Evolutionary conservation across 139 green algal species (phyloP), one percentile per base, ranked within the genome.

Genomic region (Picochlorum sp.): DNA sequence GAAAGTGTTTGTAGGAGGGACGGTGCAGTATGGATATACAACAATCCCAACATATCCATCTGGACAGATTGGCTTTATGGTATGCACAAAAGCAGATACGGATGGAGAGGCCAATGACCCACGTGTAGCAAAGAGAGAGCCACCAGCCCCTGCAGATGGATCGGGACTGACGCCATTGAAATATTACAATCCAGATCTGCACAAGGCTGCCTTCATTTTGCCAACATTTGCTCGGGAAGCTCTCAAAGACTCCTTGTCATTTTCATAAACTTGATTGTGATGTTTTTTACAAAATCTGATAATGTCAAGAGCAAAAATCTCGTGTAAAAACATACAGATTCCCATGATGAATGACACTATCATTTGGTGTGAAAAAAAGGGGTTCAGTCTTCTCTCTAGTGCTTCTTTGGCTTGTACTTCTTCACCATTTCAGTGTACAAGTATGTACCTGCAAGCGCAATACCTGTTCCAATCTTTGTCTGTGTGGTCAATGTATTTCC

Each of bases 31-130:
- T 77, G 94, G 78, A 2, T 95, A 86, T 82, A 96, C 85, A 67
- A 96, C 87, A 74, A 96, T 98, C 60, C 94, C 94, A 20, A 98
- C 93, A 18, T 99, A 99, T 74, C 94, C 94, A 57, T 90, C 73
- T 59, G 89, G 89, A 16, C 88, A 96, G 74, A 99, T 99, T 60
- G 94, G 94, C 3, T 97, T 99, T 78, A 89, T 99, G 86, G 57
- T 98, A 7, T 97, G 90, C 77, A 75, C 80, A 49, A 99, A 97
- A 80, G 79, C 75, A 2, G 21, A 65, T 10, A 45, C 57, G 28
- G 69, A 52, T 1, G 70, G 62, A 24, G n/a, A 49, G 4, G 47
- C 15, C 3, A 49, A 81, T 47, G 80, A 92, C 57, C 64, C 81
- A 13, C 65, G 77, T 2, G 30, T 57, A 20, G 68, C 88, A 8